phyloP scores from a whole-genome alignment of 371 early-diverging fungal genomes.

The Mycotypha africana region DNA sequence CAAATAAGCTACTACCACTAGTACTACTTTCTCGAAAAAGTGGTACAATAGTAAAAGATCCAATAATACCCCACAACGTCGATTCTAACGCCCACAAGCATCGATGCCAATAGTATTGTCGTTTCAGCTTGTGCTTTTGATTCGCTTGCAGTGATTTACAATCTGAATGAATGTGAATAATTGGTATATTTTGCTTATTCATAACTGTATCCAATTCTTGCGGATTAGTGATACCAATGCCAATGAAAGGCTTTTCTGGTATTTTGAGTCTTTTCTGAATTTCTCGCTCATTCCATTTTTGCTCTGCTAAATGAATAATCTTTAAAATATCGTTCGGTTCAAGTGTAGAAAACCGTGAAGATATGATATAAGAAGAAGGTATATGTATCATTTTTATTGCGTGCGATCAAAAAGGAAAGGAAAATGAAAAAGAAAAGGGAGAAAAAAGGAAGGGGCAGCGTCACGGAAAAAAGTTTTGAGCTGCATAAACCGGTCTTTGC shows the following conservation, averaged over 20 bases:
- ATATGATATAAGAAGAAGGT: slow-evolving; percentile 20
- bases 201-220: slow-evolving; percentile 21
- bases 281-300: slow-evolving; percentile 9
- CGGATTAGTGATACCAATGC: slow-evolving; percentile 34
- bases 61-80: slow-evolving; percentile 8
- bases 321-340: slow-evolving; percentile 23
- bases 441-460: too few relatives aligned
- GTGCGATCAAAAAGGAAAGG: too few relatives aligned
- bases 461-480: too few relatives aligned
- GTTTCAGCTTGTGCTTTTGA: slow-evolving; percentile 6
- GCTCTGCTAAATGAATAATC: slow-evolving; percentile 17
- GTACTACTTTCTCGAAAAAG: too few relatives aligned
- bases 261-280: slow-evolving; percentile 9
- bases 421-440: too few relatives aligned
- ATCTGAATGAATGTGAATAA: slow-evolving; percentile 28
- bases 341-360: slow-evolving; percentile 27
- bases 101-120: neutral
- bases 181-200: slow-evolving; percentile 19
- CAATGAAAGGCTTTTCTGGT: slow-evolving; percentile 16
- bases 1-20: too few relatives aligned
- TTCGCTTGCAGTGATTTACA: slow-evolving; percentile 27
- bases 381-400: slow-evolving; percentile 31
- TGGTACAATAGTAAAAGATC: too few relatives aligned
- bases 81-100: neutral
- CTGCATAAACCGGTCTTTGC: too few relatives aligned